Evolutionary conservation across 306 rosid species (phyloP), one percentile per base, ranked within the genome.

Genomic region (Malus asiatica): DNA sequence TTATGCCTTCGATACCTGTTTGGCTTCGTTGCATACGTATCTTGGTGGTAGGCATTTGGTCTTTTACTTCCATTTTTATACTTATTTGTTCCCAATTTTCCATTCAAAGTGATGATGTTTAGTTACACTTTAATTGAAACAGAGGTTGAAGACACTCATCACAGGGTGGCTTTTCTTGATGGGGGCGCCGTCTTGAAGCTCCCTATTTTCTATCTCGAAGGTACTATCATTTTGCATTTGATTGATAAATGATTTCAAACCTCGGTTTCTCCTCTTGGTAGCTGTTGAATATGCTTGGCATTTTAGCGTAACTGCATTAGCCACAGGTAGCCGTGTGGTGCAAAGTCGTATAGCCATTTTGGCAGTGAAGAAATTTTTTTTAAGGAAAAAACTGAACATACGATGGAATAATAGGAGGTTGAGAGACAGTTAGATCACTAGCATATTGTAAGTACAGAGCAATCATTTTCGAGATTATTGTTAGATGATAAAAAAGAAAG

Each of bases 81-180:
- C 52, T 57, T 58, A 10, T 64, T 68, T 62, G 12, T 55, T 62
- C 52, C 14, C 52, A 6, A 11, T 22, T 13, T 6, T 3, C 35
- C 16, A 29, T 27, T 83, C 13, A 5, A 11, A 75, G 66, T 29
- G 18, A 12, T 48, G 58, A 48, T 12, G 66, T 61, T 71, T 40
- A 52, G 48, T 59, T 59, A 19, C 23, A 38, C 19, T 33, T 82
- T 84, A 35, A 70, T 51, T 73, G 78, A 61, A n/a, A 75, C 81
- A 95, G 99, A 92, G 77, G 97, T 95, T 66, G 97, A 95, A 84
- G 99, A 95, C 79, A 89, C 99, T 11, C 97, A 88, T 77, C 88
- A 83, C 77, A 86, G 93, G 74, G 83, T 88, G 70, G 83, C 96
- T 38, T 89, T 95, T 82, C 80, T 95, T 85, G 99, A 95, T 44